Evolutionary conservation across 495 filamentous ascomycete genomes (phyloP).

Genomic region (Aspergillus sclerotiicarbonarius): DNA sequence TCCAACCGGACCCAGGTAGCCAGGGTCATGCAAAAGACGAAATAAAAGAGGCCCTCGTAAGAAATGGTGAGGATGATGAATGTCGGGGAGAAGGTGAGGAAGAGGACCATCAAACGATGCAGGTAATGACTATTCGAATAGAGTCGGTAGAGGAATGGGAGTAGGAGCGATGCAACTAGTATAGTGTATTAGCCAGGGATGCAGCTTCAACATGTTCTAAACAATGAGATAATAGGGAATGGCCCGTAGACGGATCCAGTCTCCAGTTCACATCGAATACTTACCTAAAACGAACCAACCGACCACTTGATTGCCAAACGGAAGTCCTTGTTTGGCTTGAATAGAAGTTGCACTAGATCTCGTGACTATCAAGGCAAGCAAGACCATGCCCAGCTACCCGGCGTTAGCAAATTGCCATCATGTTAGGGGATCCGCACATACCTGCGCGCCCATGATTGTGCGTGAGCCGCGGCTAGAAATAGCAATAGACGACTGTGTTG

Average conservation of each 20-base stretch:
- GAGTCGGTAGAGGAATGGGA: conserved; percentile 78
- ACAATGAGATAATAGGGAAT: too few relatives aligned
- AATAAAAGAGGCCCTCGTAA: conserved; percentile 96
- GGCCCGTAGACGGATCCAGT: too few relatives aligned
- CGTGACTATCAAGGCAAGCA: conserved; percentile 83
- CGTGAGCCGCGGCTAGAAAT: conserved; percentile 46
- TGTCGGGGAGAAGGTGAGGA: conserved; percentile 87
- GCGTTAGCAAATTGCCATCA: conserved; percentile 4
- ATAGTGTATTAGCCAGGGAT: conserved; percentile 7
- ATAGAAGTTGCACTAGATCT: conserved; percentile 75
- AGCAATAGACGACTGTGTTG: conserved; percentile 12
- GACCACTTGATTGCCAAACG: conserved; percentile 80
- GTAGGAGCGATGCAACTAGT: conserved; percentile 68
- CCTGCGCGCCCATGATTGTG: conserved; percentile 56
- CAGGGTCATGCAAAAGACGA: conserved; percentile 79
- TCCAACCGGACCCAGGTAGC: conserved; percentile 90
- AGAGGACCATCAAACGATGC: conserved; percentile 84
- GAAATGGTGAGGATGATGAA: conserved; percentile 98
- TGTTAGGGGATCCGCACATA: conserved; percentile 14
- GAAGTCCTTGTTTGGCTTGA: conserved; percentile 84
- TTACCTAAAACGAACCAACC: conserved; percentile 83
- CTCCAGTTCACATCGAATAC: conserved; percentile 19
- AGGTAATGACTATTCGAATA: conserved; percentile 86
- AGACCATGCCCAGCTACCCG: conserved; percentile 69
- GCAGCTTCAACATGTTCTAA: too few relatives aligned